Conservation (phyloP, 805 yeast genomes). For the Diddensiella santjacobensis region DNA sequence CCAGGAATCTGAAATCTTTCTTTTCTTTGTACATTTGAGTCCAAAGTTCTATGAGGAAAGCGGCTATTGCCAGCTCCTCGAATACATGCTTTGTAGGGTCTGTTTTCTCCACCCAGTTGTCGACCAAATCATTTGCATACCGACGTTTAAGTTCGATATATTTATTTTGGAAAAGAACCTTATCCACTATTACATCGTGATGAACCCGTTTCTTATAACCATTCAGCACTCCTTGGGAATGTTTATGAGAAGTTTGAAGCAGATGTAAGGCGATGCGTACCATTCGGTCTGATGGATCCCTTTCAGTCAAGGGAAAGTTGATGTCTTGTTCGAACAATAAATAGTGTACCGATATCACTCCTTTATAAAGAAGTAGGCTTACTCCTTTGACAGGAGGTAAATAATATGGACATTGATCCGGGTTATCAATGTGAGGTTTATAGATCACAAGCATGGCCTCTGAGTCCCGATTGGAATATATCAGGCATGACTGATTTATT, state of each 20-base stretch:
- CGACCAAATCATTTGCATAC: constrained; percentile 70
- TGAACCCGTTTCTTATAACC: constrained; percentile 87
- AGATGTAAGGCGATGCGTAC: constrained; percentile 79
- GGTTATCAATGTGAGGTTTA: constrained; percentile 62
- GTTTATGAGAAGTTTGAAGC: constrained; percentile 74
- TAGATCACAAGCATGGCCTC: constrained; percentile 56
- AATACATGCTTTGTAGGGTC: constrained; percentile 95
- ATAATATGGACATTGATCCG: constrained; percentile 74
- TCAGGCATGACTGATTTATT: constrained; percentile 80
- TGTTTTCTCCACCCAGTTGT: constrained; percentile 87
- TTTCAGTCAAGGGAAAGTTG: background rate
- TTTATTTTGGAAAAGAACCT: constrained; percentile 75
- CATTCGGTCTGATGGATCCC: constrained; percentile 47
- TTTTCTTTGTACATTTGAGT: constrained; percentile 41
- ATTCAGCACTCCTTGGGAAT: constrained; percentile 73
- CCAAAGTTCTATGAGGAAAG: constrained; percentile 89
- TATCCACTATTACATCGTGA: constrained; percentile 82
- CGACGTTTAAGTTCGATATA: constrained; percentile 78
- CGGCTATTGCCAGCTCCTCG: constrained; percentile 94
- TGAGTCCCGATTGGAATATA: constrained; percentile 28
- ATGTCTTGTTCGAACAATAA: constrained; percentile 48
- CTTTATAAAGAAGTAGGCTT: constrained; percentile 53
- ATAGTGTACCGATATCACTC: constrained; percentile 66
- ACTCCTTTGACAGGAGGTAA: constrained; percentile 82
- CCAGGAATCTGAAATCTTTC: constrained; percentile 65